Conservation (phyloP, 2,329 filamentous ascomycete species). For the Colletotrichum sidae region DNA sequence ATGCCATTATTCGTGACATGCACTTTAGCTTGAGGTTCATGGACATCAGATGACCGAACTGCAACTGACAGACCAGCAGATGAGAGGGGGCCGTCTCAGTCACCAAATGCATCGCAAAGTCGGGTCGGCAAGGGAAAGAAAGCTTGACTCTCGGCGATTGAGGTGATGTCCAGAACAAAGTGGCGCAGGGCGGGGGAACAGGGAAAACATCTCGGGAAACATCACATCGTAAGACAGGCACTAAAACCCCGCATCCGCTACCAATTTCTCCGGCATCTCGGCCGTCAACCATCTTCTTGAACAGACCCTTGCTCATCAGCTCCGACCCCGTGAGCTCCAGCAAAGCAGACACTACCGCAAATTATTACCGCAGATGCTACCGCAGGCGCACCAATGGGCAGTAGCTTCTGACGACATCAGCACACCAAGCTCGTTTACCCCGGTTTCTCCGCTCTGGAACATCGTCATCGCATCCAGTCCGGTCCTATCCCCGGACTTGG, state of each 20-base stretch:
- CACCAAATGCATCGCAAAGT: too few species aligned
- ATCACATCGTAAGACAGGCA: constrained; percentile 8
- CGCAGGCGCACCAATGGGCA: constrained; percentile 33
- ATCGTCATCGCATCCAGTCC: constrained; percentile 27
- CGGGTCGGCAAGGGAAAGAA: constrained; percentile 10
- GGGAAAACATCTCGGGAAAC: neutral
- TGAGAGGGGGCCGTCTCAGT: too few species aligned
- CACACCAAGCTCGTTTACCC: constrained; percentile 15
- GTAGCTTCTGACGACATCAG: constrained; percentile 19
- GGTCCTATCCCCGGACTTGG: constrained; percentile 28
- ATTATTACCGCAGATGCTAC: too few species aligned
- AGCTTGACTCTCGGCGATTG: constrained; percentile 18
- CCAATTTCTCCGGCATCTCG: constrained; percentile 24
- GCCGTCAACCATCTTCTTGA: neutral
- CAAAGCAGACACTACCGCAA: neutral
- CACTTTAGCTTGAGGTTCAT: too few species aligned
- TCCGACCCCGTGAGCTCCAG: too few species aligned
- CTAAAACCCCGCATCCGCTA: constrained; percentile 36
- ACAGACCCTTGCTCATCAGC: too few species aligned
- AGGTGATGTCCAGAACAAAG: neutral
- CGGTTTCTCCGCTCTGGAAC: constrained; percentile 21
- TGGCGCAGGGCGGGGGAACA: constrained; percentile 28
- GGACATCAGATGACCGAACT: too few species aligned
- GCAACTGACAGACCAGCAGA: too few species aligned
- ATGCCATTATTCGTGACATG: too few species aligned